These are phyloP conservation scores for Candida labiduridarum DNA, from an alignment of 1,139 yeast genomes.

Conservation along the genomic window DNA sequence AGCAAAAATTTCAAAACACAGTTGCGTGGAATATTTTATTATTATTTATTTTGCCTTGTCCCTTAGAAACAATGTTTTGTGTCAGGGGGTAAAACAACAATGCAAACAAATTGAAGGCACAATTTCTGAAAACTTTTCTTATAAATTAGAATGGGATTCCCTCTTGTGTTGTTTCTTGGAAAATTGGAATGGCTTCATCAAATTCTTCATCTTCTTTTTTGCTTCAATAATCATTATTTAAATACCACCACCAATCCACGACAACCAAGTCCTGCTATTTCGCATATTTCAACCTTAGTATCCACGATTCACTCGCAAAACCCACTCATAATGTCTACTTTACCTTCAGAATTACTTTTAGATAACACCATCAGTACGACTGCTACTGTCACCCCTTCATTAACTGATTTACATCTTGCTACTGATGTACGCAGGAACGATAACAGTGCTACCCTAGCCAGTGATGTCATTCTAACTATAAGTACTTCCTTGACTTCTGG, in stretches of 20 bases:
- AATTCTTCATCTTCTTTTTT: too few relatives aligned
- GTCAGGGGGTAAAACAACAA: neutral
- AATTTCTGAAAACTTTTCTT: neutral
- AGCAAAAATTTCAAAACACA: neutral
- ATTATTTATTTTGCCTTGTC: neutral
- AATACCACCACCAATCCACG: neutral
- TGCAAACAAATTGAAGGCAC: neutral
- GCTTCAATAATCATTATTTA: too few relatives aligned
- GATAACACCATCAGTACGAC: constrained; percentile 6
- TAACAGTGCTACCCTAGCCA: constrained; percentile 5
- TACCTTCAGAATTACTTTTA: constrained; percentile 8
- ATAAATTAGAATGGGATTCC: neutral
- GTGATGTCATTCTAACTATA: constrained; percentile 1
- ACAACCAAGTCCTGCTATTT: too few relatives aligned
- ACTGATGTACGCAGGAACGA: constrained; percentile 8
- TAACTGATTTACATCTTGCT: constrained; percentile 14
- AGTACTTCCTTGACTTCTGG: constrained; percentile 2
- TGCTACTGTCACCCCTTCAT: constrained; percentile 14
- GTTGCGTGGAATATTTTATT: neutral
- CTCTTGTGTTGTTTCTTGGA: too few relatives aligned
- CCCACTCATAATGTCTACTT: neutral
- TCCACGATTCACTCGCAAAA: constrained; percentile 2
- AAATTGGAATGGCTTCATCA: too few relatives aligned
- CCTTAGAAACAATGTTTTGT: neutral
- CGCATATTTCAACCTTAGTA: neutral